A percentile compares a stretch with the other conserved stretches of the same genome.
phyloP scores from a whole-genome alignment of 2,329 filamentous ascomycete genomes.

The Harringtonia aguacate region DNA sequence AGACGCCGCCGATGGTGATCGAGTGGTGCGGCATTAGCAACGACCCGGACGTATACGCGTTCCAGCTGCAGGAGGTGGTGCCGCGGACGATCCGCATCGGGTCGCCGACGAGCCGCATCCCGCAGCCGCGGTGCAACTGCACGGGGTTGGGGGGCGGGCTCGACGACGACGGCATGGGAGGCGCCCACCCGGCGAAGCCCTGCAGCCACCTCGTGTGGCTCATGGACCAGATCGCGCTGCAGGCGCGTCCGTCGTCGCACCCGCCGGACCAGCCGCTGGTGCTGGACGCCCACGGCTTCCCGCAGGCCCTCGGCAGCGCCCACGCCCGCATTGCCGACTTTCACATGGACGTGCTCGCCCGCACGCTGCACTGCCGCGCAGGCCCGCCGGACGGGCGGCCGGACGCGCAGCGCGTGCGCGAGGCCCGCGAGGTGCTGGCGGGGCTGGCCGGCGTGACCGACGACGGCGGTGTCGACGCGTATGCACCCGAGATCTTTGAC shows the following conservation, averaged over 20 bases:
- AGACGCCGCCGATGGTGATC: conserved; percentile 37
- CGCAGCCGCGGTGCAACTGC: conserved; percentile 37
- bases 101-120: conserved; percentile 25
- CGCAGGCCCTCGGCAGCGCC: conserved; percentile 11
- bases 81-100: conserved; percentile 41
- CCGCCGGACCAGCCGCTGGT: conserved; percentile 19
- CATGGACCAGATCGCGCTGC: conserved; percentile 39
- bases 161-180: conserved; percentile 10
- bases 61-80: conserved; percentile 44
- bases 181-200: conserved; percentile 14
- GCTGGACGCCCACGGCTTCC: conserved; percentile 22
- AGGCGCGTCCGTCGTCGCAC: conserved; percentile 33
- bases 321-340: conserved; percentile 38
- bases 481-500: conserved; percentile 35
- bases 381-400: conserved; percentile 18
- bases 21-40: conserved; percentile 33
- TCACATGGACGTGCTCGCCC: conserved; percentile 40
- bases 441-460: conserved; percentile 27
- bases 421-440: conserved; percentile 41
- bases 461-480: conserved; percentile 27
- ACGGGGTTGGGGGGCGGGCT: conserved; percentile 10
- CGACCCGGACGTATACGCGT: conserved; percentile 36
- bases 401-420: conserved; percentile 29
- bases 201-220: conserved; percentile 45
- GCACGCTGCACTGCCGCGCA: conserved; percentile 38